A percentile compares a stretch with the other conserved stretches of the same genome.
These are phyloP conservation scores for Teratosphaeria destructans DNA, from an alignment of 2,329 filamentous ascomycete genomes.

Conservation along the genomic window DNA sequence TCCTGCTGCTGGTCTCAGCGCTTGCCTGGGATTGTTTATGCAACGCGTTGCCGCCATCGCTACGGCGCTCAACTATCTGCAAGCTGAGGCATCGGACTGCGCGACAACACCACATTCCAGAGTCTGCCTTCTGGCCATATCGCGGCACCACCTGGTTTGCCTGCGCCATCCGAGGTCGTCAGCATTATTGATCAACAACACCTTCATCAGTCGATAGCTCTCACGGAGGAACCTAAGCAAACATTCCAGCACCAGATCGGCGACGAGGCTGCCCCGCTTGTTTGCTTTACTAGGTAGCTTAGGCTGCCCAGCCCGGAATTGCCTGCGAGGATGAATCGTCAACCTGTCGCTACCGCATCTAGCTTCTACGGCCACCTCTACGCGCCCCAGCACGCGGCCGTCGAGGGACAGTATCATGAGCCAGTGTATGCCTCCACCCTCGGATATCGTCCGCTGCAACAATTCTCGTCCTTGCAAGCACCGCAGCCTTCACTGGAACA, in stretches of 20 bases:
- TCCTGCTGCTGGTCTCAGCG: constrained; percentile 3
- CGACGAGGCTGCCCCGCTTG: constrained; percentile 13
- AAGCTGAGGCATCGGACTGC: neutral
- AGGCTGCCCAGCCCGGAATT: constrained; percentile 9
- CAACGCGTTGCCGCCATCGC: neutral
- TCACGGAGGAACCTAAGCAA: neutral
- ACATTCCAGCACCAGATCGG: neutral
- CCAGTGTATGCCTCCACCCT: constrained; percentile 25
- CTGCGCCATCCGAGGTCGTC: neutral
- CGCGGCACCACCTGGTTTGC: neutral
- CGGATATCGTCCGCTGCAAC: constrained; percentile 27
- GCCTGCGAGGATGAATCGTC: constrained; percentile 16
- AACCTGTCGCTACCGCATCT: constrained; percentile 16
- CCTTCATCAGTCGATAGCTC: neutral
- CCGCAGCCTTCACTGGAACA: constrained; percentile 11
- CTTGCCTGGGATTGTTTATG: constrained; percentile 2
- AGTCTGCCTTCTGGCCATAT: constrained; percentile 1
- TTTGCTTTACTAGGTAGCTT: constrained; percentile 14
- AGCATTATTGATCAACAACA: neutral
- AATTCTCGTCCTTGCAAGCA: constrained; percentile 29
- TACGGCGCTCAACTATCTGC: neutral
- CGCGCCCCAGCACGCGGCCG: constrained; percentile 6
- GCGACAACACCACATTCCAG: constrained; percentile 3
- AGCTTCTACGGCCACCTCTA: constrained; percentile 10
- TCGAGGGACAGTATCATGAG: constrained; percentile 19